phyloP scores from a whole-genome alignment of 768 basidiomycete genomes.

The Hypholoma fasciculare region DNA sequence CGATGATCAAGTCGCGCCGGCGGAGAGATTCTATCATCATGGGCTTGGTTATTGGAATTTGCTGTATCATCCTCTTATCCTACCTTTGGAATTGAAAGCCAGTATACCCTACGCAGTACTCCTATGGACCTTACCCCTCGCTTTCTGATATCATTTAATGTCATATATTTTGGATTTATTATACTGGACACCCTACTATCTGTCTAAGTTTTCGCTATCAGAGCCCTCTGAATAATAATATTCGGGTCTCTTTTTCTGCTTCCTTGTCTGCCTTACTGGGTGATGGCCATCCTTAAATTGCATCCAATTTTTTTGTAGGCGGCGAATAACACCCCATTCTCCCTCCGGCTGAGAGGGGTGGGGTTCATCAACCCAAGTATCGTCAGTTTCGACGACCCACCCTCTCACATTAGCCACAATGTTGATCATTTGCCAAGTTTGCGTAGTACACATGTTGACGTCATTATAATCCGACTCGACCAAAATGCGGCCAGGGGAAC shows the following conservation, averaged over 20 bases:
- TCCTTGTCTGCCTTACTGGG: constrained; percentile 16
- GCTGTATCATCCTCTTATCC: constrained; percentile 57
- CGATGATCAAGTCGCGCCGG: constrained; percentile 91
- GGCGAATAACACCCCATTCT: constrained; percentile 65
- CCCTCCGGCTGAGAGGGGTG: constrained; percentile 30
- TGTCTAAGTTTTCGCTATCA: neutral
- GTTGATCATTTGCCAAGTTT: constrained; percentile 78
- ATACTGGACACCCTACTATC: neutral
- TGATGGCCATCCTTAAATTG: constrained; percentile 56
- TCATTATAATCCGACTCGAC: constrained; percentile 86
- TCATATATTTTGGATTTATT: neutral
- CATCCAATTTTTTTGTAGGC: constrained; percentile 72
- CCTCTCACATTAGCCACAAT: constrained; percentile 74
- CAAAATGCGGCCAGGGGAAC: constrained; percentile 67
- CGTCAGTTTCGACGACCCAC: constrained; percentile 67
- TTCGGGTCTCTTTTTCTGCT: constrained; percentile 14
- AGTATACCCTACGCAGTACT: neutral
- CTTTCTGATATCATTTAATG: neutral
- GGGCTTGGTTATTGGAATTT: constrained; percentile 85
- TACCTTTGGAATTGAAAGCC: constrained; percentile 44
- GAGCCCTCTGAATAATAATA: constrained; percentile 16
- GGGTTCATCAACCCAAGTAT: constrained; percentile 42
- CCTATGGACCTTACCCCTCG: neutral
- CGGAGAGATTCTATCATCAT: constrained; percentile 89
- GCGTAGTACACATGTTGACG: constrained; percentile 51